A percentile compares a stretch with the other conserved stretches of the same genome.
Evolutionary conservation across 805 yeast species (phyloP).

Genomic region (Sporopachydermia quercuum): DNA sequence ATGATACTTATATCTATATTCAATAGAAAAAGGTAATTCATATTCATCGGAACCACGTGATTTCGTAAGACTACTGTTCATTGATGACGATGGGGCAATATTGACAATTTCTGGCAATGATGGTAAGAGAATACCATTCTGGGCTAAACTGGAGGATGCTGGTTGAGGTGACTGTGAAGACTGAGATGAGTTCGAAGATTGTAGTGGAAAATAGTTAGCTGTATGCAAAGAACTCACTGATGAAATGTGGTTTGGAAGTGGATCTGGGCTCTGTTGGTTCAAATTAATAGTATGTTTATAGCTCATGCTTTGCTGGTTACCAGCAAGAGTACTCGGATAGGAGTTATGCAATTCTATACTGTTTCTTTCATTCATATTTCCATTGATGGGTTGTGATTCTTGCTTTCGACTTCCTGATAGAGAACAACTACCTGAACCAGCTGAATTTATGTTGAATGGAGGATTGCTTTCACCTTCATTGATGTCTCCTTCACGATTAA

Average conservation of each 20-base stretch:
- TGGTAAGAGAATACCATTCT: too few species aligned
- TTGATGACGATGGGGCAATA: neutral
- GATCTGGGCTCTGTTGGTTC: too few species aligned
- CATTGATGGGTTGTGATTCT: too few species aligned
- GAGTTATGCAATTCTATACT: neutral
- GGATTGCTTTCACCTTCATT: too few species aligned
- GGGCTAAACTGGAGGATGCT: neutral
- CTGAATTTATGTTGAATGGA: too few species aligned
- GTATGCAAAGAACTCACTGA: neutral
- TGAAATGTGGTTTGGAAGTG: too few species aligned
- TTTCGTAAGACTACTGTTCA: neutral
- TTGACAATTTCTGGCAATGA: too few species aligned
- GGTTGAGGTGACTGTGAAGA: neutral
- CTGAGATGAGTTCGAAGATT: neutral
- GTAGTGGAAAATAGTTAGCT: neutral
- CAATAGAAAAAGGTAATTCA: neutral
- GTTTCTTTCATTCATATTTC: neutral
- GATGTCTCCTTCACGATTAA: too few species aligned
- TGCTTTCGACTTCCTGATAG: too few species aligned
- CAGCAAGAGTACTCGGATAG: neutral
- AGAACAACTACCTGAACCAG: neutral
- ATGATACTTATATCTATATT: neutral
- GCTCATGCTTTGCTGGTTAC: too few species aligned
- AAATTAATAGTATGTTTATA: too few species aligned
- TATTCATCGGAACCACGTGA: neutral